Evolutionary conservation across 2,329 filamentous ascomycete genomes (phyloP), one percentile per base, ranked within the genome.

Genomic region (Ascochyta fabae): DNA sequence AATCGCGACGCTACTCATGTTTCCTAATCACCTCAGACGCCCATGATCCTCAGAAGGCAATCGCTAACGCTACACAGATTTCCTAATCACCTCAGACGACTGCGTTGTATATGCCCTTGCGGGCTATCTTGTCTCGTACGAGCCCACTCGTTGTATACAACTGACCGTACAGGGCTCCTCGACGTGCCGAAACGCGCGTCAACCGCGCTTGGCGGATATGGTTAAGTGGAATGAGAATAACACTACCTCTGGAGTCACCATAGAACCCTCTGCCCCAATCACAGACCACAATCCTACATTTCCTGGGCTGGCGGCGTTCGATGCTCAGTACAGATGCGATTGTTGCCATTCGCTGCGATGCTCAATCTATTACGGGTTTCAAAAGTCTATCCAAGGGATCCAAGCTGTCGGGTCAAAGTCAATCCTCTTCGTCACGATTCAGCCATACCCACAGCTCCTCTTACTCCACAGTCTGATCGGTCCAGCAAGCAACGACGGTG

Each of bases 361-460:
- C 12, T 44, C 24, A 33, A 24, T 33, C 24, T 19, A 35, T 36
- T 16, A 31, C 40, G 15, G 35, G n/a, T 24, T 31, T 12, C 23
- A 27, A 41, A 29, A 49, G 40, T n/a, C 40, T 49, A 47, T 55
- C 23, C 36, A 39, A 13, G 10, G 42, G 38, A 26, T 34, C 53
- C 53, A 48, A 40, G 42, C 53, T 51, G 42, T 51, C 53, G 53
- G 53, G 43, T 47, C 43, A 15, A 16, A n/a, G 5, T 39, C 47
- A 56, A 56, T 47, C 53, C 53, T 43, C 53, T 40, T 46, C 43
- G 47, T 47, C 53, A 51, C 27, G 53, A 23, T 24, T 23, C 36
- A 34, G 12, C 13, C 31, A 34, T 8, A 36, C n/a, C 15, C 26
- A 26, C 39, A 47, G 44, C 45, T 48, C 3, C 39, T 39, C 24